These are phyloP conservation scores for Thinopyrum elongatum DNA, from an alignment of 176 grass and related monocot species.

Conservation along the genomic window DNA sequence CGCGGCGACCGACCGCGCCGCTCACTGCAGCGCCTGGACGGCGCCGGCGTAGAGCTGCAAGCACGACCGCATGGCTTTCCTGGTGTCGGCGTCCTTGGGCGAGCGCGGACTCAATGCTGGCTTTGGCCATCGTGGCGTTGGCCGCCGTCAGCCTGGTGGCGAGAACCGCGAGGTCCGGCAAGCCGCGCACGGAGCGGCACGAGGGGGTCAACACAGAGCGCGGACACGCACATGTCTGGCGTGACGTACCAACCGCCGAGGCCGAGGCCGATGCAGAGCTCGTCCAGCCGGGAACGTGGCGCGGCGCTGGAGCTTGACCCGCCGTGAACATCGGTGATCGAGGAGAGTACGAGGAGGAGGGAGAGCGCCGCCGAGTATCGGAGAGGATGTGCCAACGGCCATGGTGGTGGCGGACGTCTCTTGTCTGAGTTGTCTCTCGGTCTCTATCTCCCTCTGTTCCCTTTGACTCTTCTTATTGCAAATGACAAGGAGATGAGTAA, in stretches of 20 bases:
- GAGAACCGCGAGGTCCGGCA: conserved; percentile 14
- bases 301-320: too few species aligned
- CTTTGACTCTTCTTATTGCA: too few species aligned
- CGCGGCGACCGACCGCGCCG: neutral
- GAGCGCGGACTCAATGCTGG: neutral
- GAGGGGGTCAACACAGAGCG: conserved; percentile 8
- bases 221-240: neutral
- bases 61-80: neutral
- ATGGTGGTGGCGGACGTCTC: too few species aligned
- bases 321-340: too few species aligned
- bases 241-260: conserved; percentile 27
- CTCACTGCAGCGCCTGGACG: conserved; percentile 16
- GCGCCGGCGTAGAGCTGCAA: conserved; percentile 33
- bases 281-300: neutral
- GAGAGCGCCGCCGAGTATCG: too few species aligned
- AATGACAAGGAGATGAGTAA: too few species aligned
- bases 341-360: too few species aligned
- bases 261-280: neutral
- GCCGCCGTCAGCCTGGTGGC: neutral
- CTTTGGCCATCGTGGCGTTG: conserved; percentile 7
- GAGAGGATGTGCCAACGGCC: too few species aligned
- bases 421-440: too few species aligned
- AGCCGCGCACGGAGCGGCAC: conserved; percentile 11
- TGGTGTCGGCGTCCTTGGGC: neutral
- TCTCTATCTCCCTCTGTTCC: too few species aligned